These are phyloP conservation scores for Pythium oligandrum DNA, from an alignment of 352 stramenopile genomes.

Conservation along the genomic window DNA sequence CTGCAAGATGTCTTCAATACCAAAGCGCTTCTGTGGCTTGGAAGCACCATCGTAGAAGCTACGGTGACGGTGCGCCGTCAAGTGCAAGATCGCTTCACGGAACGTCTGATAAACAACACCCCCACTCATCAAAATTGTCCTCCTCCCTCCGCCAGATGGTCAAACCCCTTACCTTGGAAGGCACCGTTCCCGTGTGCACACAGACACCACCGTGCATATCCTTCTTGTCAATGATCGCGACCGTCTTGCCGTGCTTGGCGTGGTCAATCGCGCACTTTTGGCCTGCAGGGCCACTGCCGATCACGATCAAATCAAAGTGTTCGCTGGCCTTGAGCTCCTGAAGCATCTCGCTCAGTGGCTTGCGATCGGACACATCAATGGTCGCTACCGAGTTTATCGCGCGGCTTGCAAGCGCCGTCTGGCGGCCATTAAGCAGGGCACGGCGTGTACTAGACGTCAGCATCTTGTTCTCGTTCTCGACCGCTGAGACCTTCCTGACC, in stretches of 20 bases:
- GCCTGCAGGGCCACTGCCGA: slow-evolving; percentile 81
- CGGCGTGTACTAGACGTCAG: not conserved
- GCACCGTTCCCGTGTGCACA: slow-evolving; percentile 87
- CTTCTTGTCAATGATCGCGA: slow-evolving; percentile 86
- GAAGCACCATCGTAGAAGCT: slow-evolving; percentile 84
- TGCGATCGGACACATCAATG: slow-evolving; percentile 1
- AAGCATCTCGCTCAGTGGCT: slow-evolving; percentile 59
- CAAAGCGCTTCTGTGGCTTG: slow-evolving; percentile 61
- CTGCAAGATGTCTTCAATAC: slow-evolving; percentile 80
- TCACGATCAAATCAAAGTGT: slow-evolving; percentile 88
- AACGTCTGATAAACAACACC: slow-evolving; percentile 58
- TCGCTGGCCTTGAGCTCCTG: slow-evolving; percentile 79
- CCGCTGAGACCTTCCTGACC: too few species aligned
- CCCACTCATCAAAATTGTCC: not conserved
- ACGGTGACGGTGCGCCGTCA: slow-evolving; percentile 85
- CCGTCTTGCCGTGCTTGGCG: slow-evolving; percentile 78
- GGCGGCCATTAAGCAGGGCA: not conserved
- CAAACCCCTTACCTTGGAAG: slow-evolving; percentile 53
- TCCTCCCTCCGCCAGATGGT: not conserved
- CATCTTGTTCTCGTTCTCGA: too few species aligned
- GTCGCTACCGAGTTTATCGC: not conserved
- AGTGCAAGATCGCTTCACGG: slow-evolving; percentile 83
- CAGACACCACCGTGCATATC: slow-evolving; percentile 87
- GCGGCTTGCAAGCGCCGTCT: not conserved
- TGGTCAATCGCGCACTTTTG: slow-evolving; percentile 90